Evolutionary conservation across 1,139 yeast genomes (phyloP), one percentile per base, ranked within the genome.

Genomic region (Hansenula sp.): DNA sequence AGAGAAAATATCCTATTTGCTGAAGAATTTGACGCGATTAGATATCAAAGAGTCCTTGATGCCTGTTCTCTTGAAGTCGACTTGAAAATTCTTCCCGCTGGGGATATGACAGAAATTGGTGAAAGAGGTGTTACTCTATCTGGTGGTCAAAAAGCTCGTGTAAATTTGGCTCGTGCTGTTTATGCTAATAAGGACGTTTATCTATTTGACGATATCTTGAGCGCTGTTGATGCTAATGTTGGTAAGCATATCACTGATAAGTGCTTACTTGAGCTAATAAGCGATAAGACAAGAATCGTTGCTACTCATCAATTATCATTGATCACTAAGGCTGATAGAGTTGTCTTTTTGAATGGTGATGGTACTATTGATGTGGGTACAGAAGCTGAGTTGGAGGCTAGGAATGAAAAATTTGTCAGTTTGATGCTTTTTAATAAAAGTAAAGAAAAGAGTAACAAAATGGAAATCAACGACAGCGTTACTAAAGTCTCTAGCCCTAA

Each of bases 161-260:
- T 65, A 2, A 83, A 81, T 54, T 69, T 89, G 45, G 96, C 96
- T 1, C 74, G 96, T 52, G 87, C 95, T 3, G 87, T 85, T 3
- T 89, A 89, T 60, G 78, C 83, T 32, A 70, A 77, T 43, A 68
- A 71, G 16, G 89, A 84, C 49, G 79, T 86, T 30, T 69, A 85
- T 30, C 64, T 89, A 44, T 67, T 89, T 47, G 96, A 89, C 59
- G 96, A 89, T 63, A 91, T 88, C 5, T 70, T 89, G 47, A 80
- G 89, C 65, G 96, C 96, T 1, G 96, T 89, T 9, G 96, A 89
- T 68, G 87, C 96, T 9, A 82, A 85, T 57, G 96, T 89, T 19
- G 96, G 96, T 35, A 81, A 78, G 51, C 85, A 81, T 55, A 85
- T 89, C 41, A 77, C 86, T 74, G 81, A 81, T 42, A 66, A 77